A percentile compares a stretch with the other conserved stretches of the same genome.
phyloP scores from a whole-genome alignment of 2,329 filamentous ascomycete species.

The Penicillium hesseltinei region DNA sequence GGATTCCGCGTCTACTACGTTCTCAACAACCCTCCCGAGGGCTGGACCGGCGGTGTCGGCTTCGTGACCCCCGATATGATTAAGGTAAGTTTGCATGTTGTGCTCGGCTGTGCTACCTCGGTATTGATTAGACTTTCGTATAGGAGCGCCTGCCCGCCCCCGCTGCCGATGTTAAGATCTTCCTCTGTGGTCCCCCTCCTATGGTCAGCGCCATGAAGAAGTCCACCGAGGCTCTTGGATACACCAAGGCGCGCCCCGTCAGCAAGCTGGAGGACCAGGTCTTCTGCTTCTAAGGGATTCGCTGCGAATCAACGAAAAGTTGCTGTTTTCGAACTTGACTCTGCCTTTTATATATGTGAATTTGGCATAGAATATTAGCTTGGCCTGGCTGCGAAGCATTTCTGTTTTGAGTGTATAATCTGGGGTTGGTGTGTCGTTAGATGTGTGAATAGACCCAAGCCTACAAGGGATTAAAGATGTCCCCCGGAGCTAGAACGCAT shows the following conservation, averaged over 20 bases:
- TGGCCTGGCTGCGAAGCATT: background rate
- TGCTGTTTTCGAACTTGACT: background rate
- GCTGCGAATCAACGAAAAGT: background rate
- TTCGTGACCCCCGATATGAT: conserved; percentile 97
- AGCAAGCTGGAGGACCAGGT: conserved; percentile 98
- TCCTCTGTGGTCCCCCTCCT: conserved; percentile 91
- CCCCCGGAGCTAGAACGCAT: background rate
- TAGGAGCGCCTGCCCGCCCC: conserved; percentile 68
- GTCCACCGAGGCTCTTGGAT: conserved; percentile 82
- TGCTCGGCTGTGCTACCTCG: background rate
- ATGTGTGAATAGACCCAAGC: conserved; percentile 1
- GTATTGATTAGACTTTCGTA: conserved; percentile 3
- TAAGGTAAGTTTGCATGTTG: conserved; percentile 56
- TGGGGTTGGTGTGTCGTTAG: background rate
- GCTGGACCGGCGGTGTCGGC: conserved; percentile 88
- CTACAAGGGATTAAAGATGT: background rate
- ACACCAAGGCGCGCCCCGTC: conserved; percentile 86
- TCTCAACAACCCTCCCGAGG: conserved; percentile 89
- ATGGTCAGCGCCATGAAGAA: conserved; percentile 99
- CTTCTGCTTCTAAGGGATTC: conserved; percentile 74
- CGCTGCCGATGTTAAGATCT: conserved; percentile 83
- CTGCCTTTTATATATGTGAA: background rate
- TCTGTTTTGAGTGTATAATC: background rate
- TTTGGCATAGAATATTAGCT: background rate
- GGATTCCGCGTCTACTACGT: conserved; percentile 91